Conservation (phyloP, 306 rosid species). For the Fagus sylvatica region DNA sequence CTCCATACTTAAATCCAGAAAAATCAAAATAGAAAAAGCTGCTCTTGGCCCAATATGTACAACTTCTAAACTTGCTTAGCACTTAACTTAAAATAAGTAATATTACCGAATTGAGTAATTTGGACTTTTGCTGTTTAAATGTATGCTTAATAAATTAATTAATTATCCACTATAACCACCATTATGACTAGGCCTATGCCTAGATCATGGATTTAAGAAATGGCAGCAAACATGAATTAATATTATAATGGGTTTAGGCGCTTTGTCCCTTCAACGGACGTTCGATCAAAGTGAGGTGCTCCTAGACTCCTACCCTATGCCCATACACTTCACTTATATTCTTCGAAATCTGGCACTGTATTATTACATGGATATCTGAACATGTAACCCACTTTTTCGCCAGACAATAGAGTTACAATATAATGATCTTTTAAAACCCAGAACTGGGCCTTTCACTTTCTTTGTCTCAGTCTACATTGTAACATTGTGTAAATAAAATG, state of each 20-base stretch:
- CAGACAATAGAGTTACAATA: no score
- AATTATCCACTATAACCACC: neutral
- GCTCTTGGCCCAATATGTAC: neutral
- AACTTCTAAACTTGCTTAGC: neutral
- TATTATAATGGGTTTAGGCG: neutral
- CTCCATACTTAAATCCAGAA: no score
- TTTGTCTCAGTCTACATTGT: no score
- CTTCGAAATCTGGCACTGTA: no score
- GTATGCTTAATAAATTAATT: neutral
- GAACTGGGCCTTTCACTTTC: no score
- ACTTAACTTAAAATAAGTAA: constrained; percentile 13
- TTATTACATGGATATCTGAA: no score
- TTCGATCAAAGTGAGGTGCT: neutral
- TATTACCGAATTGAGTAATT: neutral
- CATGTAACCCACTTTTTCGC: no score
- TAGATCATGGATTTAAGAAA: neutral
- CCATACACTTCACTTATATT: no score
- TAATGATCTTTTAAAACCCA: no score
- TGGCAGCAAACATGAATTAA: neutral
- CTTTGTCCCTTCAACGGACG: neutral
- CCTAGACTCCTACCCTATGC: no score
- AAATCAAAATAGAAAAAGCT: no score
- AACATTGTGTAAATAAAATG: no score
- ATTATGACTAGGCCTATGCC: neutral
- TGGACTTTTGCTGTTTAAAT: constrained; percentile 15